Percentiles rank a stretch among this genome's conserved stretches.
Conservation (phyloP, 805 yeast species). For the Saturnispora besseyi region DNA sequence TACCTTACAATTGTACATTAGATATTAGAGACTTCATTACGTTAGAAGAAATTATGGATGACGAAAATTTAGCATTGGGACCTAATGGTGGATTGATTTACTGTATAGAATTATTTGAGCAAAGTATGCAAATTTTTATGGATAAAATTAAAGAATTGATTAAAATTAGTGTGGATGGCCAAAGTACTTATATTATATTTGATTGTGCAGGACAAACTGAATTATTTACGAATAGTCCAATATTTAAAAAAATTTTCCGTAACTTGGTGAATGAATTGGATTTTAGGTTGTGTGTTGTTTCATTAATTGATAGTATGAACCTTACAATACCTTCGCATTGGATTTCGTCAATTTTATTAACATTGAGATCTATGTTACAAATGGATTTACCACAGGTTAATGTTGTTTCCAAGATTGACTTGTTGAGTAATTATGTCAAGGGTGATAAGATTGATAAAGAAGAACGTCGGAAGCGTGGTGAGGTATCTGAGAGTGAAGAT, state of each 20-base stretch:
- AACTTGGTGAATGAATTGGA: slow-evolving; percentile 54
- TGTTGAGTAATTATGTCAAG: slow-evolving; percentile 45
- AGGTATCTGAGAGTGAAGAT: slow-evolving; percentile 9
- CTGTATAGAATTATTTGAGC: slow-evolving; percentile 65
- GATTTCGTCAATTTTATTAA: slow-evolving; percentile 67
- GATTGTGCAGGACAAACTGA: slow-evolving; percentile 98
- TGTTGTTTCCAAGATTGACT: slow-evolving; percentile 85
- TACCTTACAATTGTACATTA: slow-evolving; percentile 45
- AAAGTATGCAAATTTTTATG: slow-evolving; percentile 49
- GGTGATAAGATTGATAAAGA: slow-evolving; percentile 19
- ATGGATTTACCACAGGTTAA: slow-evolving; percentile 88
- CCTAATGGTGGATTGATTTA: slow-evolving; percentile 84
- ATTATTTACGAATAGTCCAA: slow-evolving; percentile 80
- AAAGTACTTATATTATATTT: slow-evolving; percentile 57
- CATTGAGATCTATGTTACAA: slow-evolving; percentile 87
- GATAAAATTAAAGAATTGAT: slow-evolving; percentile 49
- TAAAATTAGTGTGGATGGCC: slow-evolving; percentile 31
- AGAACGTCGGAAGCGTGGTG: slow-evolving; percentile 15
- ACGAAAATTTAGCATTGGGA: slow-evolving; percentile 38
- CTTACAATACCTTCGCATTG: slow-evolving; percentile 85
- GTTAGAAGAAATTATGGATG: slow-evolving; percentile 51
- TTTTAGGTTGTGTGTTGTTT: slow-evolving; percentile 74
- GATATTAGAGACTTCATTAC: slow-evolving; percentile 51
- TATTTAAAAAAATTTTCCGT: slow-evolving; percentile 60
- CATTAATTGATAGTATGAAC: slow-evolving; percentile 74